These are phyloP conservation scores for Skeletonema tropicum DNA, from an alignment of 108 stramenopile species.

Conservation along the genomic window DNA sequence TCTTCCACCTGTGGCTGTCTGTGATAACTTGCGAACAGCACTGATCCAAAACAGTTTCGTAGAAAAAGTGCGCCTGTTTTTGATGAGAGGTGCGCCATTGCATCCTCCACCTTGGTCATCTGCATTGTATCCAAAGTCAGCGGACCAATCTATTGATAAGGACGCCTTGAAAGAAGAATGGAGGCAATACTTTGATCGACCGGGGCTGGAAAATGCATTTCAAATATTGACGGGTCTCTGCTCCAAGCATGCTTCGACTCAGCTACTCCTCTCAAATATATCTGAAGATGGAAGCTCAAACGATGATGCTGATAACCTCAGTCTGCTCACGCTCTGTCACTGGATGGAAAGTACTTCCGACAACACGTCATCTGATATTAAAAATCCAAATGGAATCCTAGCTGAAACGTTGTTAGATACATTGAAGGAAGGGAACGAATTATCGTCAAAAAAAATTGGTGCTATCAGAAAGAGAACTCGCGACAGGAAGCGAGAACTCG, in stretches of 20 bases:
- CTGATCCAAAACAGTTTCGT: constrained; percentile 75
- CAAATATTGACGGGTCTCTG: constrained; percentile 72
- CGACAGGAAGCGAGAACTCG: constrained; percentile 80
- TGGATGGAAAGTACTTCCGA: constrained; percentile 90
- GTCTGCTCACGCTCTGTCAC: constrained; percentile 65
- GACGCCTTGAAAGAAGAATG: constrained; percentile 45
- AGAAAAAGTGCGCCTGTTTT: constrained; percentile 50
- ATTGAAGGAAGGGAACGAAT: constrained; percentile 55
- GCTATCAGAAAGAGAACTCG: constrained; percentile 66
- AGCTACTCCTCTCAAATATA: constrained; percentile 33
- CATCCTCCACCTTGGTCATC: constrained; percentile 81
- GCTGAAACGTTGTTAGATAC: constrained; percentile 86
- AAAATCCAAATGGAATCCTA: constrained; percentile 69
- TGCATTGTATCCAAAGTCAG: constrained; percentile 62
- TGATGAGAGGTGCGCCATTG: constrained; percentile 57
- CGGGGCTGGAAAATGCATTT: constrained; percentile 65
- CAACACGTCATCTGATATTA: constrained; percentile 46
- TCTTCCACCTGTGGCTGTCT: constrained; percentile 77
- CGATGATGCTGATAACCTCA: not conserved
- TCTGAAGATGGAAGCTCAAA: not conserved
- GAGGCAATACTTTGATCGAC: constrained; percentile 61
- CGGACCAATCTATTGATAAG: not conserved
- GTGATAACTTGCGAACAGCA: constrained; percentile 68
- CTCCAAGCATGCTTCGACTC: constrained; percentile 62
- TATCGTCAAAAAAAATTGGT: constrained; percentile 35